Percentiles rank a stretch among this genome's conserved stretches.
phyloP scores from a whole-genome alignment of 768 basidiomycete genomes.

The Peribolospora baueri region DNA sequence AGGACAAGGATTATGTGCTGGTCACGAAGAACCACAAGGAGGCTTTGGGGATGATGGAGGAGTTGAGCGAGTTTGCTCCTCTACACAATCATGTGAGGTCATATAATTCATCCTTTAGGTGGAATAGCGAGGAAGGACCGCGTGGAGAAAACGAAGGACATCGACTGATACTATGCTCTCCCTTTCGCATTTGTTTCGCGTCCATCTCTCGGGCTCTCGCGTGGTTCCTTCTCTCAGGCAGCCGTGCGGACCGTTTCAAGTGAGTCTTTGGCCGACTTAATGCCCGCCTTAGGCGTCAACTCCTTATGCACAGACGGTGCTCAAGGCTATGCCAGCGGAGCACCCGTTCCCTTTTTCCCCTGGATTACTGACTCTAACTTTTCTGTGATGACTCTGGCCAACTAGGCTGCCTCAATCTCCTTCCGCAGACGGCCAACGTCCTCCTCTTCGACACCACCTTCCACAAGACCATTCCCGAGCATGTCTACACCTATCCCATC shows the following conservation, averaged over 20 bases:
- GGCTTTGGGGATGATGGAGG: constrained; percentile 47
- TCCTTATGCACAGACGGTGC: no score
- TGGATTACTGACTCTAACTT: no score
- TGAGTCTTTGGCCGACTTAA: no score
- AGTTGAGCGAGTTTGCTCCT: constrained; percentile 39
- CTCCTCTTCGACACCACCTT: constrained; percentile 78
- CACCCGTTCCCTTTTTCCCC: neutral
- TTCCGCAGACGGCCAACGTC: constrained; percentile 46
- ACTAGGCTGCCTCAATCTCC: constrained; percentile 28
- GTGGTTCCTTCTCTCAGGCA: no score
- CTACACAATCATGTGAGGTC: constrained; percentile 27
- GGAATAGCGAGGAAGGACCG: no score
- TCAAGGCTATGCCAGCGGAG: neutral
- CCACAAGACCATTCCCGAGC: constrained; percentile 46
- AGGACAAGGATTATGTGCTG: constrained; percentile 41
- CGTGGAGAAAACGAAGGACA: no score
- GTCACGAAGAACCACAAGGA: constrained; percentile 44
- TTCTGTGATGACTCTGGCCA: neutral
- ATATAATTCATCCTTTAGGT: neutral
- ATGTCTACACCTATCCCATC: constrained; percentile 60
- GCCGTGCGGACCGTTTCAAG: no score
- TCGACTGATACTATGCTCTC: no score
- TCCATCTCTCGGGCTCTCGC: no score
- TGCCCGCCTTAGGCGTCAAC: no score
- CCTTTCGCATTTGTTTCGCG: no score